Evolutionary conservation across 495 filamentous ascomycete species (phyloP), one percentile per base, ranked within the genome.

Genomic region (Hypoxylon trugodes): DNA sequence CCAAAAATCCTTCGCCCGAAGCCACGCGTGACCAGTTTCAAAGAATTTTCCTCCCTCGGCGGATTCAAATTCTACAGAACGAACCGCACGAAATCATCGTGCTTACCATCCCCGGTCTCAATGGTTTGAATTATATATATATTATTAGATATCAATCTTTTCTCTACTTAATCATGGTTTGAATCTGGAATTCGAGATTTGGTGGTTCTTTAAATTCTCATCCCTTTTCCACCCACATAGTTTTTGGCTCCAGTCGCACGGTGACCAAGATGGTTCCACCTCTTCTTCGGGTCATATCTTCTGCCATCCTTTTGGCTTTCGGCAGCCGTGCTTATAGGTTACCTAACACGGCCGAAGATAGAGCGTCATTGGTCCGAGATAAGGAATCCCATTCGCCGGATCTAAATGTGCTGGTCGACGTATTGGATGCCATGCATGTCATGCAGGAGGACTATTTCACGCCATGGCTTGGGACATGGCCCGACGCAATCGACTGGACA

Each of bases 401-500:
- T 49, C 13, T 65, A 18, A 40, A 66, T 19, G 51, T 77, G 12
- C 76, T 81, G 16, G 59, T 68, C 2, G 73, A 77, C 22, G 67
- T 91, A 12, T 70, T 90, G 12, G 69, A 81, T 15, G 87, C 89
- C 6, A 81, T 96, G 37, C 77, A 85, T 59, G 85, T 87, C 16
- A 88, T 96, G 84, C 91, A 98, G 72, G 77, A 82, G 22, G 72
- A 81, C 12, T 96, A 89, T 74, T 98, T 96, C 73, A 79, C 87
- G 48, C 72, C 88, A 22, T 89, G 89, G 83, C 71, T 88, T 10
- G 93, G 92, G 19, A 92, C 84, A 12, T 98, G 93, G 92, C 92
- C 95, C 7, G 78, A 77, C 7, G 83, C 89, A 12, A 97, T 96
- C 60, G 95, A 98, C 80, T 98, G 94, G 94, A 98, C 94, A 1